Evolutionary conservation across 345 rosid species (phyloP), one percentile per base, ranked within the genome.

Genomic region (Bruguiera sexangula): DNA sequence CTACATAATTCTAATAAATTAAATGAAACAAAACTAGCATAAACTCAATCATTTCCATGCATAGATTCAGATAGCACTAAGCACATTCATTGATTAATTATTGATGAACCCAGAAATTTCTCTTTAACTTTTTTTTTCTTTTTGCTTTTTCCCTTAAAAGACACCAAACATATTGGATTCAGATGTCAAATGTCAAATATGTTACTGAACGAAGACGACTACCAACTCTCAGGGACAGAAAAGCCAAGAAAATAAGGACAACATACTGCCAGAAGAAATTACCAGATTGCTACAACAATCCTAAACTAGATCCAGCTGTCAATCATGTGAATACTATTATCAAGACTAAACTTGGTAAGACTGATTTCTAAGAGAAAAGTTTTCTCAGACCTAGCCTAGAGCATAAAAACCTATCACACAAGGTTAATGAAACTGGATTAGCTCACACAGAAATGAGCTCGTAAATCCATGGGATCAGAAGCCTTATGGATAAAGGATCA

Each of bases 271-370:
- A n/a, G 1, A 19, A 51, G 37, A 62, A 30, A 69, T 58, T 46
- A 57, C 59, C 69, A 58, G 52, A 59, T 43, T 57, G 22, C 53
- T 62, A 60, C 18, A 21, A 62, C 68, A 64, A 57, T 70, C 54
- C 62, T 73, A 70, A 68, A 60, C 62, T 54, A 65, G 63, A 60
- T 57, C 29, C 24, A n/a, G 65, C 34, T 78, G 52, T 70, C 8
- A 53, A 26, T 57, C 3, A 57, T 21, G 8, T 46, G 55, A 32
- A 26, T 69, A 65, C 31, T 71, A 8, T 26, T 69, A 1, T 34
- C 37, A 34, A 34, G 22, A 26, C 10, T 46, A 60, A 60, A 69
- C 50, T 54, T 27, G 26, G 48, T 8, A 61, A 61, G 24, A 51
- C 60, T 31, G 46, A 39, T 50, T 16, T 26, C 22, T 29, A 18